phyloP scores from a whole-genome alignment of 345 rosid species.

The Euphorbia pulcherrima region DNA sequence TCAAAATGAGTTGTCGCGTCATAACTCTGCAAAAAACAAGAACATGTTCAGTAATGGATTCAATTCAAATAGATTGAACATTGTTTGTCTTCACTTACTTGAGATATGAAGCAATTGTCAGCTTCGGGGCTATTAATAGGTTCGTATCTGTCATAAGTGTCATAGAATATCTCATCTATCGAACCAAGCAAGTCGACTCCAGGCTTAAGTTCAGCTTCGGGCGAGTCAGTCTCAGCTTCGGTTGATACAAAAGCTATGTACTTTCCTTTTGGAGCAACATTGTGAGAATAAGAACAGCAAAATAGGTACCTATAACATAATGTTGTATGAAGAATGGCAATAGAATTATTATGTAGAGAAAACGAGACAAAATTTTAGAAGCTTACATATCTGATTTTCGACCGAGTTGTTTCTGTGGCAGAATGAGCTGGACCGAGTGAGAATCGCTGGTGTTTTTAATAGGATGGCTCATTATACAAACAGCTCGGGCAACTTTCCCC shows the following conservation, averaged over 20 bases:
- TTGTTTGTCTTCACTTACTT: conserved; percentile 40
- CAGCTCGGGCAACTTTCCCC: conserved; percentile 90
- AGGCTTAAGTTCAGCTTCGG: conserved; percentile 75
- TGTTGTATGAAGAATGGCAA: background rate
- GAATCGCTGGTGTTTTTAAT: conserved; percentile 76
- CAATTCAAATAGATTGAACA: too few species aligned
- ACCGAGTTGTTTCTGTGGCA: conserved; percentile 90
- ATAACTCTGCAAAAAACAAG: conserved; percentile 71
- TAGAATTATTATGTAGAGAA: background rate
- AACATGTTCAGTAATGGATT: too few species aligned
- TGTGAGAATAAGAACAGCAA: conserved; percentile 93
- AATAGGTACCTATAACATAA: conserved; percentile 68
- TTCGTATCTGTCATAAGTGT: conserved; percentile 71
- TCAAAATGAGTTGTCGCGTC: conserved; percentile 90
- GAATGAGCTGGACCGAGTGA: conserved; percentile 86
- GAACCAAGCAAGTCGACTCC: conserved; percentile 75
- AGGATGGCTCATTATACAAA: conserved; percentile 93
- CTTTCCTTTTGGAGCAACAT: conserved; percentile 84
- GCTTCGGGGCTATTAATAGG: conserved; percentile 45
- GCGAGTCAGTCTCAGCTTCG: conserved; percentile 85
- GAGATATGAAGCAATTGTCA: conserved; percentile 82
- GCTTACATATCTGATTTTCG: conserved; percentile 89
- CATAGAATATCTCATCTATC: conserved; percentile 75
- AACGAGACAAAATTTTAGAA: background rate
- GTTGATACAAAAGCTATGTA: conserved; percentile 88